Conservation (phyloP, 257 asterid species). For the Solanum boliviense region DNA sequence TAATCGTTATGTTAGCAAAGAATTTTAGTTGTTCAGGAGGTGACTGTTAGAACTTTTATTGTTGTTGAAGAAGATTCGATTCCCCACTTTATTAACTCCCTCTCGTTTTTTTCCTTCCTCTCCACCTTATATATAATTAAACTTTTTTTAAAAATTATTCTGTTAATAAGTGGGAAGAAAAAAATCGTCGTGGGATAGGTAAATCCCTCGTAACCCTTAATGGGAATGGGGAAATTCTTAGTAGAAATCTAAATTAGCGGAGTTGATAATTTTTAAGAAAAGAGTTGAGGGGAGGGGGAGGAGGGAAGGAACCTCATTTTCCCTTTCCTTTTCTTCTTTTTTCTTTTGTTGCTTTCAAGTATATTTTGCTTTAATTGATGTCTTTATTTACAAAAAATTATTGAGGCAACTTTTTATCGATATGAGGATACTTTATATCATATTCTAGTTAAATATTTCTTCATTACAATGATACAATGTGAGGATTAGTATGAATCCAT, state of each 20-base stretch:
- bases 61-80: not conserved
- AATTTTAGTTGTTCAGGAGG: not conserved
- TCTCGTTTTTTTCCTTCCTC: not conserved
- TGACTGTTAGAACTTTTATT: not conserved
- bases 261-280: not conserved
- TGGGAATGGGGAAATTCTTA: not conserved
- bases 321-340: not conserved
- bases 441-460: not conserved
- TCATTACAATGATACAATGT: not conserved
- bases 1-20: not conserved
- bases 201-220: too few relatives aligned
- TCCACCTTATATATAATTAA: not conserved
- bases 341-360: not conserved
- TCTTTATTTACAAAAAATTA: not conserved
- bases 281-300: not conserved
- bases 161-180: not conserved
- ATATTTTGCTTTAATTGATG: not conserved
- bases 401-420: not conserved
- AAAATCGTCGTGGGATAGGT: fast-evolving
- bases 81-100: not conserved
- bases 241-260: not conserved
- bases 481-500: not conserved
- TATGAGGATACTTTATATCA: not conserved
- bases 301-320: not conserved
- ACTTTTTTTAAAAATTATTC: not conserved